Evolutionary conservation across 495 filamentous ascomycete species (phyloP).

Genomic region (Viridothelium virens): DNA sequence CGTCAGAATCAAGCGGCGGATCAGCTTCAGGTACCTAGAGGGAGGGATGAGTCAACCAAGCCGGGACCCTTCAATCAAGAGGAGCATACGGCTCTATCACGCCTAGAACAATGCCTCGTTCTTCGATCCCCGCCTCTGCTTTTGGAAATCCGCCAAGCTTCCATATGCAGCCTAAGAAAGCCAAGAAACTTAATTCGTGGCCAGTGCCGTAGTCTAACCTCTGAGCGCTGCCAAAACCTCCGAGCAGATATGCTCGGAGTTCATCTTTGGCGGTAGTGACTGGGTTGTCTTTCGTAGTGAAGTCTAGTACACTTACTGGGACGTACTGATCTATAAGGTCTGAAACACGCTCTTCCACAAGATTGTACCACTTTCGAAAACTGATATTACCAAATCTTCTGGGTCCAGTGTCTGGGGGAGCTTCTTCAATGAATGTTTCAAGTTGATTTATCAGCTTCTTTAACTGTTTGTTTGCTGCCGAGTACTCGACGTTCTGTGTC

Average conservation of each 20-base stretch:
- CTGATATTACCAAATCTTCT: conserved; percentile 85
- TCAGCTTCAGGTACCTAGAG: conserved; percentile 69
- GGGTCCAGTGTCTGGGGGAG: conserved; percentile 75
- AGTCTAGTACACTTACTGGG: conserved; percentile 45
- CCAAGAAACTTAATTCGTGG: conserved; percentile 89
- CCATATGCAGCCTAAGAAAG: conserved; percentile 85
- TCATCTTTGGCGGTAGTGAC: conserved; percentile 50
- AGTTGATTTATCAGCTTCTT: conserved; percentile 54
- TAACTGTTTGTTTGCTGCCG: conserved; percentile 55
- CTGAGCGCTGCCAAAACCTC: conserved; percentile 80
- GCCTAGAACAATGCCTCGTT: conserved; percentile 70
- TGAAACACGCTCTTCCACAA: conserved; percentile 52
- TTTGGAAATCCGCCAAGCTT: conserved; percentile 69
- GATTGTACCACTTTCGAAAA: conserved; percentile 73
- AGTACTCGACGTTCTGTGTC: conserved; percentile 43
- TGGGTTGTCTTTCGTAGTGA: conserved; percentile 17
- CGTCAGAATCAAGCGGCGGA: conserved; percentile 76
- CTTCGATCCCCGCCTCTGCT: conserved; percentile 47
- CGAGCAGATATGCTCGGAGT: conserved; percentile 70
- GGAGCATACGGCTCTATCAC: conserved; percentile 68
- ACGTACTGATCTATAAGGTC: conserved; percentile 56
- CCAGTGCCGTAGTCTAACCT: conserved; percentile 93
- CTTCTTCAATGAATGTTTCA: conserved; percentile 61
- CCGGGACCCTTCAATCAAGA: background rate
- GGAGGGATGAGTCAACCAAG: background rate